A percentile compares a stretch with the other conserved stretches of the same genome.
Evolutionary conservation across 2,329 filamentous ascomycete genomes (phyloP).

Genomic region (Stagonosporopsis cucurbitacearum): DNA sequence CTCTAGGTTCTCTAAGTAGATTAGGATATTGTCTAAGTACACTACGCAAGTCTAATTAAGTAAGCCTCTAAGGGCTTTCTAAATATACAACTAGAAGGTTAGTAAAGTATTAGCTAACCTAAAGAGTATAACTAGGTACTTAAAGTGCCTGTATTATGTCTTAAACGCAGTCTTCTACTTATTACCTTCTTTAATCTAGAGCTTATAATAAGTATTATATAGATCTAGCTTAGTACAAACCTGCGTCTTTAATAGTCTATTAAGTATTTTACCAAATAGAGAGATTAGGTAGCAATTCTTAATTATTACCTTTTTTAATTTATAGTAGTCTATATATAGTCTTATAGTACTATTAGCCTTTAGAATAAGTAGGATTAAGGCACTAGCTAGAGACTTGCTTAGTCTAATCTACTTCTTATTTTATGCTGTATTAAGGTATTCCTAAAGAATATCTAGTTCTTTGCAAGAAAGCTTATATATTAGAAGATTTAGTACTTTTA

Average conservation of each 20-base stretch:
- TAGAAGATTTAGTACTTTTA: too few relatives aligned
- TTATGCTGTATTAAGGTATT: background rate
- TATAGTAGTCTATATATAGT: background rate
- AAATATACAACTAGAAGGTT: constrained; percentile 2
- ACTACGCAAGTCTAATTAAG: background rate
- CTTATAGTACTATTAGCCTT: background rate
- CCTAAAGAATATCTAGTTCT: too few relatives aligned
- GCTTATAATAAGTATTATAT: background rate
- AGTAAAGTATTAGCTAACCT: constrained; percentile 25
- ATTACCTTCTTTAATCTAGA: constrained; percentile 22
- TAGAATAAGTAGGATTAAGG: background rate
- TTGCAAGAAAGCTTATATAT: too few relatives aligned
- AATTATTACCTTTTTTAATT: background rate
- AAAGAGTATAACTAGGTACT: constrained; percentile 44
- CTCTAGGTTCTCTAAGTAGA: background rate
- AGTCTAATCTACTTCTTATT: too few relatives aligned
- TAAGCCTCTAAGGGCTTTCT: background rate
- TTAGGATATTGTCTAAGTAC: constrained; percentile 6
- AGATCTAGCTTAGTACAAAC: constrained; percentile 1
- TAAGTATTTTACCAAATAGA: background rate
- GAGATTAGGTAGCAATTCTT: too few relatives aligned
- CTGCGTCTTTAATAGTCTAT: background rate
- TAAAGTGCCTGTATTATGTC: constrained; percentile 10
- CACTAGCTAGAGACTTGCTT: background rate
- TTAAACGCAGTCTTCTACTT: constrained; percentile 44